These are phyloP conservation scores for Aspergillus sp. DNA, from an alignment of 2,329 filamentous ascomycete genomes.

Conservation along the genomic window DNA sequence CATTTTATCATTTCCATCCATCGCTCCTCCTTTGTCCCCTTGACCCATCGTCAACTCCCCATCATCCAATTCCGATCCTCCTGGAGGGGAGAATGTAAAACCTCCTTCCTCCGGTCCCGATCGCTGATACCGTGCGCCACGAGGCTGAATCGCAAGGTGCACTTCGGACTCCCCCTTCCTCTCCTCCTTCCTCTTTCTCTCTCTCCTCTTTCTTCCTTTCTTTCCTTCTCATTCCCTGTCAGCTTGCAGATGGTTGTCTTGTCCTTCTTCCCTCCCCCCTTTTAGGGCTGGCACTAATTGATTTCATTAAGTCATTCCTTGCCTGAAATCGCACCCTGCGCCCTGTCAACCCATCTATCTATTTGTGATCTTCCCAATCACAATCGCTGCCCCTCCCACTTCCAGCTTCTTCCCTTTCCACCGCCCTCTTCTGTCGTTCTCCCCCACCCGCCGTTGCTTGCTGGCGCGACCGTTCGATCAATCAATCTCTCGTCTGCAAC, in stretches of 20 bases:
- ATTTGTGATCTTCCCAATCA: not conserved
- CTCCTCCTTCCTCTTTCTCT: not conserved
- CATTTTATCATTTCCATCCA: not conserved
- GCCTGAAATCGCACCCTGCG: not conserved
- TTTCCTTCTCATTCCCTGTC: not conserved
- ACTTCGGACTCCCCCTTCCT: slow-evolving; percentile 2
- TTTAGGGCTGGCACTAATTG: not conserved
- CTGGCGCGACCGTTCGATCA: not conserved
- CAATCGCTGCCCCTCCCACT: not conserved
- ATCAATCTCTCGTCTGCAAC: slow-evolving; percentile 7
- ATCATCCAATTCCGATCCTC: not conserved
- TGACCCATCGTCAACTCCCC: not conserved
- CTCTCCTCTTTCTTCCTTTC: not conserved
- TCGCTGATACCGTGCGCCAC: slow-evolving; percentile 6
- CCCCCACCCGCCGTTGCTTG: not conserved
- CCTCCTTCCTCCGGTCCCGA: slow-evolving; percentile 3
- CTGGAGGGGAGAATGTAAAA: slow-evolving; percentile 13
- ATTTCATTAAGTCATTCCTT: not conserved
- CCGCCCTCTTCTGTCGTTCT: slow-evolving; percentile 1
- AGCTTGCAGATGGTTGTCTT: not conserved
- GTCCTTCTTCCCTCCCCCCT: not conserved
- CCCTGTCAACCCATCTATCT: not conserved
- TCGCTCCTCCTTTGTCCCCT: not conserved
- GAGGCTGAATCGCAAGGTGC: slow-evolving; percentile 26
- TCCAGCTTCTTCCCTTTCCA: not conserved